Percentiles rank a stretch among this genome's conserved stretches.
These are phyloP conservation scores for Xylariales sp. DNA, from an alignment of 2,329 filamentous ascomycete species.

Conservation along the genomic window DNA sequence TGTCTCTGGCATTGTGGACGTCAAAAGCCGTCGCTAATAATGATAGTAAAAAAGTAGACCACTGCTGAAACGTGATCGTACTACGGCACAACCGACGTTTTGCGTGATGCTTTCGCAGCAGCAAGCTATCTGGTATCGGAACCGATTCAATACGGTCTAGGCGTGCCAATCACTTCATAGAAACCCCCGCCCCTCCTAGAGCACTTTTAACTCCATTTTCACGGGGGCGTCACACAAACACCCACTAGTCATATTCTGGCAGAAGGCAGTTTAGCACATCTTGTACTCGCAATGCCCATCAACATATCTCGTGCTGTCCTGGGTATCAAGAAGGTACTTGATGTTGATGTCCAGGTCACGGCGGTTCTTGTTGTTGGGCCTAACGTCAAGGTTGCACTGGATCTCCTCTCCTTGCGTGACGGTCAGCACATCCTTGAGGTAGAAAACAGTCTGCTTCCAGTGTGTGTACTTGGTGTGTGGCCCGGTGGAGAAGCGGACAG, in stretches of 20 bases:
- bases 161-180: too few species aligned
- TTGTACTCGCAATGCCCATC: slow-evolving; percentile 76
- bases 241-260: background rate
- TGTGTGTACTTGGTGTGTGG: slow-evolving; percentile 99
- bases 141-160: too few species aligned
- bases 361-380: slow-evolving; percentile 90
- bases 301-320: slow-evolving; percentile 65
- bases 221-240: too few species aligned
- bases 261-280: slow-evolving; percentile 53
- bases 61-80: too few species aligned
- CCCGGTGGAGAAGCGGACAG: slow-evolving; percentile 92
- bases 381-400: slow-evolving; percentile 69
- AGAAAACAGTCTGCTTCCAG: slow-evolving; percentile 99
- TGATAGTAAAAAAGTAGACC: too few species aligned
- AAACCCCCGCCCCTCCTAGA: too few species aligned
- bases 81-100: too few species aligned
- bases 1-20: too few species aligned
- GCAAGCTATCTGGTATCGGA: too few species aligned
- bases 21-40: too few species aligned
- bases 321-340: slow-evolving; percentile 73
- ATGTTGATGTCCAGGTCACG: slow-evolving; percentile 91
- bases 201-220: too few species aligned
- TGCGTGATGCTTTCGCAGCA: too few species aligned
- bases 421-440: slow-evolving; percentile 87
- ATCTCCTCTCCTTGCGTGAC: slow-evolving; percentile 84